A percentile compares a stretch with the other conserved stretches of the same genome.
Evolutionary conservation across 768 basidiomycete genomes (phyloP).

Genomic region (Boletus tomentosulus): DNA sequence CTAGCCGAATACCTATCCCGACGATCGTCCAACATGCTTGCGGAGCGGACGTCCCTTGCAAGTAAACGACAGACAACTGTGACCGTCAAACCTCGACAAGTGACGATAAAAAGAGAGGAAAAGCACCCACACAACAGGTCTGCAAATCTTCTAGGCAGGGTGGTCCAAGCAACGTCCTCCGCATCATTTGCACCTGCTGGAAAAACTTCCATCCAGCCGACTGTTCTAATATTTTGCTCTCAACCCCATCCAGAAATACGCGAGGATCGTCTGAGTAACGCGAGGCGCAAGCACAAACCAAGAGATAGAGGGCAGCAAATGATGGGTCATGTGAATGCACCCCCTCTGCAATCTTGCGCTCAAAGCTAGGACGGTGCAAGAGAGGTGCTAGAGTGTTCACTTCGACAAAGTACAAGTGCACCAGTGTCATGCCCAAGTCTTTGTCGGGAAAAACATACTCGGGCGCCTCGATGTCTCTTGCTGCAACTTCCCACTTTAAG

Average conservation of each 20-base stretch:
- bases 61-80: slow-evolving; percentile 51
- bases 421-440: slow-evolving; percentile 47
- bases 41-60: slow-evolving; percentile 55
- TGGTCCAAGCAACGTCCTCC: slow-evolving; percentile 51
- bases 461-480: slow-evolving; percentile 17
- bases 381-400: slow-evolving; percentile 61
- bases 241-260: slow-evolving; percentile 37
- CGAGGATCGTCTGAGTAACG: slow-evolving; percentile 53
- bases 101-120: slow-evolving; percentile 3
- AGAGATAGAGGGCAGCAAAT: slow-evolving; percentile 59
- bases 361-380: slow-evolving; percentile 70
- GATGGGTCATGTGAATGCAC: slow-evolving; percentile 46
- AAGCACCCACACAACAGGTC: slow-evolving; percentile 48
- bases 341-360: slow-evolving; percentile 43
- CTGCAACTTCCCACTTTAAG: slow-evolving; percentile 29
- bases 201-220: slow-evolving; percentile 53
- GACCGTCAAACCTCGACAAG: not conserved
- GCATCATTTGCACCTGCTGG: slow-evolving; percentile 52
- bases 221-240: slow-evolving; percentile 31
- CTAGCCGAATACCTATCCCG: slow-evolving; percentile 55
- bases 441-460: slow-evolving; percentile 45
- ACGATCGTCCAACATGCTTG: slow-evolving; percentile 67
- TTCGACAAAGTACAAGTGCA: slow-evolving; percentile 61
- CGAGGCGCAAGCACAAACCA: slow-evolving; percentile 69
- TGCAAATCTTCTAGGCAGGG: slow-evolving; percentile 71